These are phyloP conservation scores for Sedum album DNA, from an alignment of 164 flowering plant genomes.

Conservation along the genomic window DNA sequence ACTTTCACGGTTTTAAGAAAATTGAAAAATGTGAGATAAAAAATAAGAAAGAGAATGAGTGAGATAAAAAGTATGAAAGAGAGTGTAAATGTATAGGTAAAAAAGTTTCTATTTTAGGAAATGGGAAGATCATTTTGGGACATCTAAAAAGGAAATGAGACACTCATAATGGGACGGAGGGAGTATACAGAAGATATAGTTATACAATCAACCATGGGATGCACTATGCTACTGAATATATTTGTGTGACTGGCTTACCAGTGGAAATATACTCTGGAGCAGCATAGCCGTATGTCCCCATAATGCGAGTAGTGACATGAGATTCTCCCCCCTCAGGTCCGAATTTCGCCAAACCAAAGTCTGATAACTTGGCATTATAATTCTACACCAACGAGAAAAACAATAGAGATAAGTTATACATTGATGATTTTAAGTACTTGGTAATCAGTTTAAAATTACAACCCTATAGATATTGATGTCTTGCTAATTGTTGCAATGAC, in stretches of 20 bases:
- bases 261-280: constrained; percentile 8
- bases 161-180: no score
- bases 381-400: neutral
- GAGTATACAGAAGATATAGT: no score
- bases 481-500: neutral
- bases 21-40: no score
- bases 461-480: neutral
- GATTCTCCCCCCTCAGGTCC: constrained; percentile 5
- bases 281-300: constrained; percentile 8
- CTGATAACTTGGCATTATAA: constrained; percentile 6
- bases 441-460: neutral
- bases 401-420: neutral
- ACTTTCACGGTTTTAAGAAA: no score
- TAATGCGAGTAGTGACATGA: constrained; percentile 3
- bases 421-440: neutral
- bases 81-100: no score
- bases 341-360: constrained; percentile 10
- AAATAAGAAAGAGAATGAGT: no score
- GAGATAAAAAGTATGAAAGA: no score
- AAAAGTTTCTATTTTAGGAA: no score
- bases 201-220: neutral
- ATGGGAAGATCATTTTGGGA: no score
- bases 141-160: no score
- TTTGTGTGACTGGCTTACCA: neutral
- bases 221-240: neutral